phyloP scores from a whole-genome alignment of 1,139 yeast genomes.

The Blastobotrys apis region DNA sequence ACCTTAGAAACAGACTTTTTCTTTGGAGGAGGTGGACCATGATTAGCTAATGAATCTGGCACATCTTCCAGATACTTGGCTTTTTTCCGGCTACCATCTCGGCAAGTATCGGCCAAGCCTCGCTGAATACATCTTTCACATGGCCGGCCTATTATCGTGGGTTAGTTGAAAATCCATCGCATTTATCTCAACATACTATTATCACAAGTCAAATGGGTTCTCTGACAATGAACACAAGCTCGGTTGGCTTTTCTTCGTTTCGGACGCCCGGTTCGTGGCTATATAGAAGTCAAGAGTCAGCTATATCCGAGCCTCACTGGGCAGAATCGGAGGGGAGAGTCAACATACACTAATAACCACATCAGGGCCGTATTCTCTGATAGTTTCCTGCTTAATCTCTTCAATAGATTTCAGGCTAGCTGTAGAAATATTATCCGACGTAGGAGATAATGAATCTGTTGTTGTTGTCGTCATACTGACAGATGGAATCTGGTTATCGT shows the following conservation, averaged over 20 bases:
- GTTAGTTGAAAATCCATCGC: not conserved
- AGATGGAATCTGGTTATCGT: too few relatives aligned
- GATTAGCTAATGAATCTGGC: conserved; percentile 13
- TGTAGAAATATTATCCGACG: too few relatives aligned
- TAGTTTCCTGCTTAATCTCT: conserved; percentile 14
- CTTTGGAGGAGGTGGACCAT: too few relatives aligned
- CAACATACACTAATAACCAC: conserved; percentile 22
- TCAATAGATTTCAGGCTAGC: too few relatives aligned
- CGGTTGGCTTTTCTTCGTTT: conserved; percentile 59
- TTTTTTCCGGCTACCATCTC: conserved; percentile 83
- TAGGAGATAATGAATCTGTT: too few relatives aligned
- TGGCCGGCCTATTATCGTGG: conserved; percentile 47
- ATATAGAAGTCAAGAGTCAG: not conserved
- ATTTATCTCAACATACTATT: conserved; percentile 31
- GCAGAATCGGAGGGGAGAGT: not conserved
- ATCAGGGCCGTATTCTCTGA: conserved; percentile 18
- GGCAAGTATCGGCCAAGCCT: conserved; percentile 68
- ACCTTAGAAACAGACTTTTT: too few relatives aligned
- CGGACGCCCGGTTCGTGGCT: conserved; percentile 36
- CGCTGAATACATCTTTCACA: conserved; percentile 73
- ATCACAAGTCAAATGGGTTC: conserved; percentile 86
- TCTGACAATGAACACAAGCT: conserved; percentile 84
- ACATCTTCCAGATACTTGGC: conserved; percentile 62
- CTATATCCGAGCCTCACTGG: not conserved
- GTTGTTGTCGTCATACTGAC: too few relatives aligned